phyloP scores from a whole-genome alignment of 495 filamentous ascomycete species.

The Cladorrhinum samala region DNA sequence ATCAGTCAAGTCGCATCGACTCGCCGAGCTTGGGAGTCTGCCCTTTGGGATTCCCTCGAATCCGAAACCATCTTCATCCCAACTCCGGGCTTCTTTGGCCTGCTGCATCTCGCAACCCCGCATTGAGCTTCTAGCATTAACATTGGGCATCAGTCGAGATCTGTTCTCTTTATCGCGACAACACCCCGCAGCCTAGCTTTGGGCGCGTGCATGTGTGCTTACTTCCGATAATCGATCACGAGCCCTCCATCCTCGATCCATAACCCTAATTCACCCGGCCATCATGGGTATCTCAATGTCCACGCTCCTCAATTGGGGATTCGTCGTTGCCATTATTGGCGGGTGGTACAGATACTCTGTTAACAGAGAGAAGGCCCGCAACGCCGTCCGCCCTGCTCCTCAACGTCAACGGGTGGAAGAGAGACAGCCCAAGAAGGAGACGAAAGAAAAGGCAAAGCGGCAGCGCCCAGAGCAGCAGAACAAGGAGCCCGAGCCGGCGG shows the following conservation, averaged over 20 bases:
- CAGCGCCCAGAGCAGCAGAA: constrained; percentile 21
- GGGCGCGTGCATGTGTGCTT: too few relatives aligned
- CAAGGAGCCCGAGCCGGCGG: constrained; percentile 19
- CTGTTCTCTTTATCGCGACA: too few relatives aligned
- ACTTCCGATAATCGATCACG: too few relatives aligned
- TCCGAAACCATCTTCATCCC: too few relatives aligned
- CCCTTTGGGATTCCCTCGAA: too few relatives aligned
- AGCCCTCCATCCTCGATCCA: not conserved
- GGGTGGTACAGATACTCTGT: constrained; percentile 15
- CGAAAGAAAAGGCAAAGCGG: constrained; percentile 30
- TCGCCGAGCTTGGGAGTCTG: too few relatives aligned
- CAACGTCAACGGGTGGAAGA: constrained; percentile 30
- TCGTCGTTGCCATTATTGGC: constrained; percentile 48
- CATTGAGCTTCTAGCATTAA: too few relatives aligned
- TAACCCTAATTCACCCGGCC: constrained; percentile 2
- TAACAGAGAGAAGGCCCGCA: constrained; percentile 16
- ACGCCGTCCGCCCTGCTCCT: constrained; percentile 4
- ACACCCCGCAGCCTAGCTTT: too few relatives aligned
- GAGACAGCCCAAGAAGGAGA: constrained; percentile 30
- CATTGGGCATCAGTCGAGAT: too few relatives aligned
- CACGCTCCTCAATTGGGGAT: constrained; percentile 50
- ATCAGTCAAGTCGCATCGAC: too few relatives aligned
- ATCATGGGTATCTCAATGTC: constrained; percentile 40
- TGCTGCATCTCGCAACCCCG: too few relatives aligned
- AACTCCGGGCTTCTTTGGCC: too few relatives aligned